Evolutionary conservation across 176 grass and related monocot genomes (phyloP), one percentile per base, ranked within the genome.

Genomic region (Carex cristatella): DNA sequence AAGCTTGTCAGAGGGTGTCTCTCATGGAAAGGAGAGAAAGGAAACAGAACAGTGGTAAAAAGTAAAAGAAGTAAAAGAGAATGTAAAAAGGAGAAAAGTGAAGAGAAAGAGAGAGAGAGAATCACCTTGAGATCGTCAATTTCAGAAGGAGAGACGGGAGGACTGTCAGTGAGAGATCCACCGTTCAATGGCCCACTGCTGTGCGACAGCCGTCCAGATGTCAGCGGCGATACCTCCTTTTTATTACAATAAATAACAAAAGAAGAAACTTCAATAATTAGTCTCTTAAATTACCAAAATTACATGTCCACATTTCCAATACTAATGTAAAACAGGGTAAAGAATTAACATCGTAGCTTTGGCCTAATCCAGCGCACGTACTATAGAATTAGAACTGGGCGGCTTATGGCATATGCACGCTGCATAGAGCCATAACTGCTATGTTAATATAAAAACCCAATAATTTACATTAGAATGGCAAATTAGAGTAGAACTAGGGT

Each of bases 181-280:
- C 96, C 93, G 81, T 91, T 99, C 48, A 98, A 89, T 19, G 96
- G 93, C 0, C 96, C 96, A 77, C 96, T 99, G 91, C 93, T 99
- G 88, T 99, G 96, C 18, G 96, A 99, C 75, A 95, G 91, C 54
- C 96, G 93, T 65, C 96, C 96, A 62, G 96, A 99, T 48, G 96
- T 89, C 61, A 99, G 93, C n/a, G 96, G 91, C 18, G 93, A 89
- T 63, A 92, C 96, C 75, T 95, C 96, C 90, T 87, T 67, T 79
- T 10, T 1, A 40, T 27, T 1, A 13, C 44, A 49, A 46, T 27
- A 88, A 86, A 44, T 61, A 60, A 40, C 60, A 0, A 28, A 46
- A 79, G 23, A 23, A 23, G 23, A 23, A 23, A 23, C 23, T 68
- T 28, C 33, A 79, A 16, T 19, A 84, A 83, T 74, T 15, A 87